Evolutionary conservation across 2,329 filamentous ascomycete genomes (phyloP).

Genomic region (Exophiala lecanii-corni): DNA sequence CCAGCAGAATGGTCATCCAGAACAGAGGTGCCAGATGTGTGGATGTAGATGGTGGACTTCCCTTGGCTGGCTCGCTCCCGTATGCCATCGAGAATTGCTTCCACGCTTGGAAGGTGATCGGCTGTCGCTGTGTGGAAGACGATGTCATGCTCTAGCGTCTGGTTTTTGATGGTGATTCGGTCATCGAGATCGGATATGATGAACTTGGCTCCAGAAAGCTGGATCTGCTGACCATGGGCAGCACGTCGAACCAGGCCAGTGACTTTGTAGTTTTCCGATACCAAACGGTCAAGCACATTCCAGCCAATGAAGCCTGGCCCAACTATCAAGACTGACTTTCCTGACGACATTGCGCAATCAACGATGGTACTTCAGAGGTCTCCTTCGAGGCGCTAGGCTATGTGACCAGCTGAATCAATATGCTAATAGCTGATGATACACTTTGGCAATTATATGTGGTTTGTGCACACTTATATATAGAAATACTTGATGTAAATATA

Average conservation of each 20-base stretch:
- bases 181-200: conserved; percentile 41
- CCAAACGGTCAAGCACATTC: conserved; percentile 42
- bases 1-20: conserved; percentile 36
- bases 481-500: too few relatives aligned
- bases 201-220: conserved; percentile 31
- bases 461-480: too few relatives aligned
- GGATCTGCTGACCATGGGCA: conserved; percentile 7
- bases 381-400: too few relatives aligned
- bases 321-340: conserved; percentile 11
- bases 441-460: too few relatives aligned
- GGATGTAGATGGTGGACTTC: conserved; percentile 44
- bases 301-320: conserved; percentile 34
- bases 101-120: conserved; percentile 44
- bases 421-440: too few relatives aligned
- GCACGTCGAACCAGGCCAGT: conserved; percentile 29
- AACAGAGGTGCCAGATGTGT: conserved; percentile 43
- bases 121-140: conserved; percentile 47
- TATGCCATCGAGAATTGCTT: conserved; percentile 43
- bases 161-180: conserved; percentile 35
- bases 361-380: too few relatives aligned
- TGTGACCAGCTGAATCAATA: too few relatives aligned
- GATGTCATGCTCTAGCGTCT: conserved; percentile 37
- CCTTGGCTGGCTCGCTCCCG: conserved; percentile 34
- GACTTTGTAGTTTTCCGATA: conserved; percentile 39
- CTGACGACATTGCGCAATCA: neutral